Evolutionary conservation across 805 yeast species (phyloP), one percentile per base, ranked within the genome.

Genomic region (Metschnikowia cerradonensis): DNA sequence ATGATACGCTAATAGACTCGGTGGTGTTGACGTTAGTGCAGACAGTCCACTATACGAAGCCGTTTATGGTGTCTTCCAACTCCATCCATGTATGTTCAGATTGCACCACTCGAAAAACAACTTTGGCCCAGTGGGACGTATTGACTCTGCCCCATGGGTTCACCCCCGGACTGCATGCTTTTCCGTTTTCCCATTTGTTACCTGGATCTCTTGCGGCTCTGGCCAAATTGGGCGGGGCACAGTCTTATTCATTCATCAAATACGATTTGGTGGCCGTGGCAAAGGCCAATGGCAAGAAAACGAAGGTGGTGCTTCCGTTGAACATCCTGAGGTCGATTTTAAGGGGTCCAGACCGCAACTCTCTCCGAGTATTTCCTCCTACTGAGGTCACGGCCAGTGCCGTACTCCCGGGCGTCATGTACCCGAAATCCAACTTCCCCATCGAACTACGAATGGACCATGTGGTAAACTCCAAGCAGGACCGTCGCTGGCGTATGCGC

Each of bases 351-450:
- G 97, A 91, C 64, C 77, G 90, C 59, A 89, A 88, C 62, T 88
- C 96, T 1, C 70, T 90, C 36, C 79, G 99, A 53, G 88, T 94
- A 1, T 94, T 94, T 67, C 99, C 99, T 0, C 98, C 99, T 6
- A 92, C 98, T 0, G 88, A 86, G 40, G 84, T 94, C 35, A 84
- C 90, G 2, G 95, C 96, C 6, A 81, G 86, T 26, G 94, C 96
- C 7, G 86, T 84, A 14, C 72, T 94, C 45, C 99, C 99, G 2
- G 87, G 87, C 55, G 96, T 90, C 14, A 79, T 88, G 32, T 88
- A 88, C 66, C 98, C 98, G 11, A 85, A 88, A 64, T 86, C 96
- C 0, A 76, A 85, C 0, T 89, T 94, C 62, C 86, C 94, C 0
- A 76, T 92, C 20, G 97, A 90, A 62, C 72, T 94, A 61, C 82